Base-by-base conservation (phyloP, 2,329 filamentous ascomycete genomes). In the Microdochium bolleyi region DNA sequence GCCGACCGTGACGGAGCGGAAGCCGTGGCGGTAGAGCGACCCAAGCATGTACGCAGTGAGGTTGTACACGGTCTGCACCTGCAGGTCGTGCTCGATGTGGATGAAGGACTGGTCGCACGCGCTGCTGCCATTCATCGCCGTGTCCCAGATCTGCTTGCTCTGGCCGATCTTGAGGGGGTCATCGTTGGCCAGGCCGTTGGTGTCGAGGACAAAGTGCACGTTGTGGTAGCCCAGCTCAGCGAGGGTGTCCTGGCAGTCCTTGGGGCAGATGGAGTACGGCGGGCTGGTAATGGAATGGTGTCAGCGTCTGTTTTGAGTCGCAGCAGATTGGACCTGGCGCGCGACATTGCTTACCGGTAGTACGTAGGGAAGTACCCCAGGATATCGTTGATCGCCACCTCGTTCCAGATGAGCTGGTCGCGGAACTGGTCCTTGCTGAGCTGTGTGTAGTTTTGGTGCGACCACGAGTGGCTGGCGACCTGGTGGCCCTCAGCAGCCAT, bases 1-100 rank as follows among this genome's bases (percentile, higher is more conserved):
- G 3, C 79, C 80, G 4, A 82, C 75, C 3, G 78, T 78, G 34
- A 81, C 78, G 52, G 72, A 71, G 48, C 61, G 59, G 55, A 70
- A 73, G 1, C 76, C 77, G 32, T 71, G 65, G 4, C 58, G 58
- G 50, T 69, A 67, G 13, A 80, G 67, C 24, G 67, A 67, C 21
- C 63, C 59, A 25, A 76, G 61, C 51, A 76, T 66, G 59, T 73
- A 74, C 22, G 71, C 67, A 11, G 72, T 75, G 41, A 78, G 65
- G 55, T 75, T 74, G 52, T 72, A 68, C n/a, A 75, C 74, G 3
- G 69, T 69, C 60, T 73, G 68, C 48, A 69, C 63, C 57, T 77
- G 73, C 51, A 76, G 73, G 58, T 78, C 75, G 58, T 78, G 75
- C 56, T 78, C 69, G 54, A 70, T 67, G 52, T 66, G 58, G 55